A percentile compares a stretch with the other conserved stretches of the same genome.
These are phyloP conservation scores for Paecilomyces fulvus DNA, from an alignment of 2,329 filamentous ascomycete genomes.

Conservation along the genomic window DNA sequence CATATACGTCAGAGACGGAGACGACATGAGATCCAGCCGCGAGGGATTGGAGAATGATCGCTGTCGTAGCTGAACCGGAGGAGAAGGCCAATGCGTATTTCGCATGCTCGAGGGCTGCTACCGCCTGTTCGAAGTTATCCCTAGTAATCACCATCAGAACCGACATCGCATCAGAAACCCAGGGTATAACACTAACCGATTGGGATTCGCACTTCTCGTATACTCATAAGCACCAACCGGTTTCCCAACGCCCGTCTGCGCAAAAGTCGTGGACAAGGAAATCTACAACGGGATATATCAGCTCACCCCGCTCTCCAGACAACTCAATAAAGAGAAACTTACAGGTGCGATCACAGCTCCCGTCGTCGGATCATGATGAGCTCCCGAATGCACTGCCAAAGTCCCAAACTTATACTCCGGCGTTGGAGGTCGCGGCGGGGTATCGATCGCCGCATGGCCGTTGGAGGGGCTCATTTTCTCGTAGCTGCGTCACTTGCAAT, in stretches of 20 bases:
- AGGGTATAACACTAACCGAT: slow-evolving; percentile 44
- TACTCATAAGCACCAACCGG: slow-evolving; percentile 90
- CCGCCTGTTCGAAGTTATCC: slow-evolving; percentile 83
- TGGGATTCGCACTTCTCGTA: slow-evolving; percentile 86
- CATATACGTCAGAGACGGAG: slow-evolving; percentile 95
- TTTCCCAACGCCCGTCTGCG: slow-evolving; percentile 78
- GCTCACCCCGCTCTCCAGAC: background rate
- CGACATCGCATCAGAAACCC: background rate
- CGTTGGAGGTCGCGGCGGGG: slow-evolving; percentile 63
- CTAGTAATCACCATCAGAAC: slow-evolving; percentile 29
- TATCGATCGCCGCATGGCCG: slow-evolving; percentile 53
- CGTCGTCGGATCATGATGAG: slow-evolving; percentile 80
- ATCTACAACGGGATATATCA: slow-evolving; percentile 45
- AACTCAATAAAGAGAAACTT: slow-evolving; percentile 13
- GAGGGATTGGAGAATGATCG: slow-evolving; percentile 84
- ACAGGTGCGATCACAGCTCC: slow-evolving; percentile 89
- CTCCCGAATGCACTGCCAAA: slow-evolving; percentile 86
- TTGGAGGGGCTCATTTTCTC: slow-evolving; percentile 10
- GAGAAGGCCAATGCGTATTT: slow-evolving; percentile 90
- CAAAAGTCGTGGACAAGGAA: slow-evolving; percentile 91
- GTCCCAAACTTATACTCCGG: slow-evolving; percentile 81
- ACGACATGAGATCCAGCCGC: slow-evolving; percentile 88
- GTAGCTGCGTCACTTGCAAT: background rate
- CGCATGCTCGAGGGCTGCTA: slow-evolving; percentile 87
- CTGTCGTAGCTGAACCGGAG: slow-evolving; percentile 88